Evolutionary conservation across 768 basidiomycete species (phyloP), one percentile per base, ranked within the genome.

Genomic region (Tricholoma saponaceum): DNA sequence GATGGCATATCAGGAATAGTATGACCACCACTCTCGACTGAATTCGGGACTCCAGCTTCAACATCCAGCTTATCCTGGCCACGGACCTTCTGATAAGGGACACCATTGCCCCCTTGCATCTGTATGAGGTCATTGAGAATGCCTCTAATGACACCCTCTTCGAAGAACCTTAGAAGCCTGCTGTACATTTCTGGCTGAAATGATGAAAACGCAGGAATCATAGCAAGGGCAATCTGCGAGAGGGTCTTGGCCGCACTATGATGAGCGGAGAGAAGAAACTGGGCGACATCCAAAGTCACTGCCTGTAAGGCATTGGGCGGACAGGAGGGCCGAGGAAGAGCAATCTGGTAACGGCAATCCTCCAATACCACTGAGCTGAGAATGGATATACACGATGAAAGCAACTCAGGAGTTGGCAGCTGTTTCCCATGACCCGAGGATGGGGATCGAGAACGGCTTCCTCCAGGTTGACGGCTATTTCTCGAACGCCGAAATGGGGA

Each of bases 301-400:
- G 83, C 79, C 63, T 93, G 92, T n/a, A 95, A 71, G 3, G 89
- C 77, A 65, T 90, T 83, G 3, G 90, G 88, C 13, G 92, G 92
- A 26, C 83, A 78, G 0, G 76, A 76, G 2, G 86, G 89, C 4
- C 86, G 79, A 14, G 86, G 84, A 8, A 72, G 76, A 10, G 78
- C 69, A 2, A 82, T 77, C 59, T 80, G 79, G 69, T 83, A 89
- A 2, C 89, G 83, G 65, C 89, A 89, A 64, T 93, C 92, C 57
- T 88, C 85, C 5, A 75, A 70, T 16, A 92, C 74, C 20, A 93
- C 72, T 1, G 84, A 89, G n/a, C 77, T 76, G 32, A 87, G 77
- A 33, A 84, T 70, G 25, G 77, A 79, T 12, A 87, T 79, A 66
- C 86, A 89, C 55, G 81, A 74, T 1, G 80, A 75, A 32, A 88